These are phyloP conservation scores for Lumnitzera littorea DNA, from an alignment of 345 rosid genomes.

Conservation along the genomic window DNA sequence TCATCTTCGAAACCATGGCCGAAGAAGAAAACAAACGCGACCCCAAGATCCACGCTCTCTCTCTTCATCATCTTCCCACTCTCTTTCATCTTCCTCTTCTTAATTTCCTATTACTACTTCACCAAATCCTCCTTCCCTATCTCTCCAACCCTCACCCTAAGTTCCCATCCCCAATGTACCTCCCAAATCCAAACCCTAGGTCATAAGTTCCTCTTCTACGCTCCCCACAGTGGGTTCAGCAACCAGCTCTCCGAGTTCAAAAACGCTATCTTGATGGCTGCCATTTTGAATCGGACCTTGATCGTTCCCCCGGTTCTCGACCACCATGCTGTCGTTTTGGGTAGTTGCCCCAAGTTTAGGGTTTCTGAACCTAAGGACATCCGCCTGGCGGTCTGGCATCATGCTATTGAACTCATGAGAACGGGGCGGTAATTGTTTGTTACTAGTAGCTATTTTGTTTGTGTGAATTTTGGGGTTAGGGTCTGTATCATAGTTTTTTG, in stretches of 20 bases:
- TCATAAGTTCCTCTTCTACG: constrained; percentile 59
- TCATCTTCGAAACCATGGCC: constrained; percentile 1
- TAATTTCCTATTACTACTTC: constrained; percentile 35
- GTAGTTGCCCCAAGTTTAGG: constrained; percentile 96
- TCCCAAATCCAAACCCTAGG: constrained; percentile 11
- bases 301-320: constrained; percentile 81
- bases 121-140: constrained; percentile 33
- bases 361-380: constrained; percentile 49
- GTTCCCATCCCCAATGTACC: constrained; percentile 35
- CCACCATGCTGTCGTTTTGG: constrained; percentile 91
- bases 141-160: constrained; percentile 22
- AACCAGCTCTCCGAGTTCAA: constrained; percentile 89
- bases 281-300: constrained; percentile 70
- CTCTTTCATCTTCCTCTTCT: constrained; percentile 16
- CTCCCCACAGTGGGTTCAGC: constrained; percentile 95
- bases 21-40: constrained; percentile 10
- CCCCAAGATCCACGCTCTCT: constrained; percentile 4
- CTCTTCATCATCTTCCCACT: constrained; percentile 25
- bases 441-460: neutral
- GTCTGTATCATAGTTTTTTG: too few relatives aligned
- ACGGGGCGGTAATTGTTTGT: neutral
- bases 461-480: neutral
- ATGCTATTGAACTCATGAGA: constrained; percentile 49
- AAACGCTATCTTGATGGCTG: constrained; percentile 69
- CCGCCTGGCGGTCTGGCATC: constrained; percentile 64